Evolutionary conservation across 176 grass and related monocot genomes (phyloP), one percentile per base, ranked within the genome.

Genomic region (Pontederia paniculata): DNA sequence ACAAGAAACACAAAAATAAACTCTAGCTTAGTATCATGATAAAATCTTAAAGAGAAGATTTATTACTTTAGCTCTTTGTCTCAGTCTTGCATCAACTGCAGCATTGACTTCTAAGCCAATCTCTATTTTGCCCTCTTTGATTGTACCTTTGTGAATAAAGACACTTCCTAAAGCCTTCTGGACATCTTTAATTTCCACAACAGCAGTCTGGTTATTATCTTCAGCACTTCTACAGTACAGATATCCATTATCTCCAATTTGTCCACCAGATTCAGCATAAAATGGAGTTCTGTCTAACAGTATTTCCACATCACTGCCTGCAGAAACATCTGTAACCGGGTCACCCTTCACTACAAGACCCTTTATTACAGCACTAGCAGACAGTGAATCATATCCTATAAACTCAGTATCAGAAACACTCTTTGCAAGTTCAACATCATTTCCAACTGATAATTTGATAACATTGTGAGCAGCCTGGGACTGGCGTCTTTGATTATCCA

Each of bases 251-350:
- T 97, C 91, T 65, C 91, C 91, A 54, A 97, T 70, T 74, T 97
- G 91, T 65, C 91, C 91, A 53, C 91, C 86, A 13, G 91, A 89
- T 83, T 97, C 91, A 31, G 86, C 91, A 83, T 97, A 97, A 70
- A 97, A 97, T 23, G 91, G 91, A 18, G 91, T 97, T 57, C 77
- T 71, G 59, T 97, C 86, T 59, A 97, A 87, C 55, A 97, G 58
- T 45, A 97, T 80, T 80, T 97, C 91, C 52, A 97, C 76, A 63
- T 97, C 74, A 46, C 67, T 73, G 55, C 91, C 86, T 87, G 80
- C 76, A 50, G 77, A 83, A 74, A 83, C 91, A 71, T 76, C 63
- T 43, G 51, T 74, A 47, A 87, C 86, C 25, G 74, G 82, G 41
- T 84, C 79, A 60, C 91, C 91, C 70, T 97, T 84, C 56, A 89